Conservation (phyloP, 2,329 filamentous ascomycete species). For the Mycocentrospora acerina region DNA sequence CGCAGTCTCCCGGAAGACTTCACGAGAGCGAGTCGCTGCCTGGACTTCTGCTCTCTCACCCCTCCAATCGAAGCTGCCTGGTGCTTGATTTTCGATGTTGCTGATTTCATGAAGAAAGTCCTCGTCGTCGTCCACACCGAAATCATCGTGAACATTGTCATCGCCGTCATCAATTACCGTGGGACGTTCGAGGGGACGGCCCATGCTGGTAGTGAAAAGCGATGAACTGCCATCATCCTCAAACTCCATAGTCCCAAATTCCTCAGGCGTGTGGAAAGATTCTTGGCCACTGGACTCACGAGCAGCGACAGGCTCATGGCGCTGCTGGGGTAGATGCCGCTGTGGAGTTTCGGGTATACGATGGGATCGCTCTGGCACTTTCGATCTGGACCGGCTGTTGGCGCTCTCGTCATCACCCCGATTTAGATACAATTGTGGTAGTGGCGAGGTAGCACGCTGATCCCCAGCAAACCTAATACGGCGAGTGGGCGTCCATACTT, state of each 20-base stretch:
- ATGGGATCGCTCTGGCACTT: conserved; percentile 14
- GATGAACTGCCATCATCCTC: conserved; percentile 20
- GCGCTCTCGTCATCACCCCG: neutral
- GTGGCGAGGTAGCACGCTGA: conserved; percentile 13
- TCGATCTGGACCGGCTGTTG: conserved; percentile 1
- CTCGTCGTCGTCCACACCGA: conserved; percentile 32
- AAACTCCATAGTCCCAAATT: conserved; percentile 29
- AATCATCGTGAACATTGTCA: conserved; percentile 26
- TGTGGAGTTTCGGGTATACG: conserved; percentile 29
- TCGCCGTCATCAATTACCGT: conserved; percentile 14
- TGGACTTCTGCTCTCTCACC: conserved; percentile 20
- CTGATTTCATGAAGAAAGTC: conserved; percentile 45
- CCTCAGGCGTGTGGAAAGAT: conserved; percentile 17
- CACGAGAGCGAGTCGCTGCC: conserved; percentile 14
- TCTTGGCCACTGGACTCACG: conserved; percentile 8
- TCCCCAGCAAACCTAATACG: conserved; percentile 30
- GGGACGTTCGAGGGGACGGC: conserved; percentile 5
- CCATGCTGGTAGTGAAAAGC: conserved; percentile 27
- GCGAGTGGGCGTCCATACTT: conserved; percentile 29
- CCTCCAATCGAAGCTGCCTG: conserved; percentile 30
- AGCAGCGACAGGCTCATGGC: conserved; percentile 2
- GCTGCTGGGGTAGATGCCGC: conserved; percentile 14
- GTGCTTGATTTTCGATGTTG: conserved; percentile 44
- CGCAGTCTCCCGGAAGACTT: conserved; percentile 37
- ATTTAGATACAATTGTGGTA: conserved; percentile 11